Conservation (phyloP, 2,329 filamentous ascomycete species). For the Madurella fahalii region DNA sequence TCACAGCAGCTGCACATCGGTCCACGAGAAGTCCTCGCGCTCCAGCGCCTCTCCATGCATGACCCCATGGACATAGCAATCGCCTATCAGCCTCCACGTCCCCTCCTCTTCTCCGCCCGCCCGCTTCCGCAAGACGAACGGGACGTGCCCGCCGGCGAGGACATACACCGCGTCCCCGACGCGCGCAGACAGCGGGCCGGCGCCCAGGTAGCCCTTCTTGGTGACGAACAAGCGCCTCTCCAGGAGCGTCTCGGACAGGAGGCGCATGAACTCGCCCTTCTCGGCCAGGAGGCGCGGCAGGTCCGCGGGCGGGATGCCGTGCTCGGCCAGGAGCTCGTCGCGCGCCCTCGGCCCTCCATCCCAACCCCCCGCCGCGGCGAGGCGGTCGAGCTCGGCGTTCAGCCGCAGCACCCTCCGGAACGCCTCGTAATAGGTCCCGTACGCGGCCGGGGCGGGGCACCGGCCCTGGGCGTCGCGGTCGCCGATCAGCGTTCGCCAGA, state of each 20-base stretch:
- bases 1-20: neutral
- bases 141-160: neutral
- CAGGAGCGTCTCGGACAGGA: neutral
- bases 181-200: neutral
- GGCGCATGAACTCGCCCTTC: neutral
- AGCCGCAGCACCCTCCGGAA: neutral
- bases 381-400: neutral
- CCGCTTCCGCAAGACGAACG: neutral
- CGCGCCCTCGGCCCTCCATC: neutral
- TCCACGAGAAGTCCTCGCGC: neutral
- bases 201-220: slow-evolving; percentile 1
- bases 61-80: neutral
- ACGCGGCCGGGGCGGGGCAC: neutral
- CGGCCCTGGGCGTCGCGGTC: neutral
- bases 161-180: slow-evolving; percentile 1
- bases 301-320: neutral
- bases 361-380: too few species aligned
- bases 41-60: neutral
- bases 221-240: slow-evolving; percentile 1
- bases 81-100: neutral
- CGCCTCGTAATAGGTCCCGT: neutral
- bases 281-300: neutral
- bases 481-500: neutral
- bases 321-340: neutral
- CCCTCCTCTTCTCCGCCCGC: neutral